Evolutionary conservation across 2,329 filamentous ascomycete genomes (phyloP).

Genomic region (Torrubiellomyces zombiae): DNA sequence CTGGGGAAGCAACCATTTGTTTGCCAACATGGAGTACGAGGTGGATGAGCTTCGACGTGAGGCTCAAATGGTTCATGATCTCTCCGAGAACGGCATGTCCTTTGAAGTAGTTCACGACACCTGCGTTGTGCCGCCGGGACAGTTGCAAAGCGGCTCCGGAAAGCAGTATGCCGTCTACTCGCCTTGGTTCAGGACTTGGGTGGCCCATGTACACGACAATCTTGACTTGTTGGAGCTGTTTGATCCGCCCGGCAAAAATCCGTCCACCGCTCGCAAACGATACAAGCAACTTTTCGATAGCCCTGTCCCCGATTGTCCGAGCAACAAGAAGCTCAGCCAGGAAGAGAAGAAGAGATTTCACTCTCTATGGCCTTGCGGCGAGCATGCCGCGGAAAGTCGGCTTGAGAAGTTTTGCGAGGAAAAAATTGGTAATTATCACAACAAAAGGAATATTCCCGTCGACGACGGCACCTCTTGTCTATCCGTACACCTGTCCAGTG

Average conservation of each 20-base stretch:
- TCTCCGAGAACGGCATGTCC: constrained; percentile 45
- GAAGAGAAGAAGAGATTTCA: constrained; percentile 42
- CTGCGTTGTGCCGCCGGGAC: constrained; percentile 63
- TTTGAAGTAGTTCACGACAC: constrained; percentile 67
- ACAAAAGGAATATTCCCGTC: constrained; percentile 48
- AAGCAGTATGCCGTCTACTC: constrained; percentile 73
- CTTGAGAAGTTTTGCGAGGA: constrained; percentile 52
- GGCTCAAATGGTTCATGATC: constrained; percentile 42
- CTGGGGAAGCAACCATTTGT: constrained; percentile 63
- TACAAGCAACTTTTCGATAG: constrained; percentile 42
- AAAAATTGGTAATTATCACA: constrained; percentile 43
- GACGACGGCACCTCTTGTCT: constrained; percentile 47
- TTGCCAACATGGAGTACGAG: constrained; percentile 78
- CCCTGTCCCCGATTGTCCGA: constrained; percentile 42
- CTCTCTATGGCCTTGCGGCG: constrained; percentile 56
- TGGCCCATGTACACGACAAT: constrained; percentile 54
- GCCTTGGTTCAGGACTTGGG: constrained; percentile 69
- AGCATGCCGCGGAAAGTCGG: constrained; percentile 50
- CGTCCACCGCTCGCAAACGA: constrained; percentile 17
- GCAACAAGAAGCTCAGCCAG: constrained; percentile 40
- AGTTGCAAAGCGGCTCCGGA: constrained; percentile 47
- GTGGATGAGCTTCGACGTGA: constrained; percentile 78
- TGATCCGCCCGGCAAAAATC: constrained; percentile 26
- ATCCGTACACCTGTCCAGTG: constrained; percentile 54
- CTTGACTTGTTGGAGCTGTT: constrained; percentile 47